Evolutionary conservation across 495 filamentous ascomycete genomes (phyloP).

Genomic region (Podospora pseudoanserina): DNA sequence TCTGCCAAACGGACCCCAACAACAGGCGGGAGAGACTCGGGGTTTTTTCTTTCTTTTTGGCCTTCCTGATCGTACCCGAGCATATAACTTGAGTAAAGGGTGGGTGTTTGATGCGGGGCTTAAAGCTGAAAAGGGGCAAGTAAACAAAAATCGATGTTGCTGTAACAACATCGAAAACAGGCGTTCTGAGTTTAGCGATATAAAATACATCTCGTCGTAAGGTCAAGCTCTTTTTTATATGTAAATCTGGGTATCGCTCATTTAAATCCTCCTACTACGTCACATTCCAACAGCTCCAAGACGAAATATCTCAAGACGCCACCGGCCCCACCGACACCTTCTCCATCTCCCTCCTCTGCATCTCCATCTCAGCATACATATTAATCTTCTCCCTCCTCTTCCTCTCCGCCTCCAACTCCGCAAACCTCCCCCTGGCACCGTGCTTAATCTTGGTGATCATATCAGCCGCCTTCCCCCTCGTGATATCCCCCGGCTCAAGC

Average conservation of each 20-base stretch:
- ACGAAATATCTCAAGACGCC: conserved; percentile 8
- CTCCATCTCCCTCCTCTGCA: conserved; percentile 44
- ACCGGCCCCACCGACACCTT: conserved; percentile 64
- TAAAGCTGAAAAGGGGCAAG: background rate
- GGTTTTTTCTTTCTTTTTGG: no score
- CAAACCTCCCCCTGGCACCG: conserved; percentile 70
- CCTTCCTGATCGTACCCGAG: no score
- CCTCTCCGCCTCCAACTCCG: conserved; percentile 47
- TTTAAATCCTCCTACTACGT: background rate
- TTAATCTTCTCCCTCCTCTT: conserved; percentile 42
- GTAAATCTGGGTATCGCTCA: background rate
- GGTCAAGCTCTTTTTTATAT: background rate
- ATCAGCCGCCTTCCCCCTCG: conserved; percentile 78
- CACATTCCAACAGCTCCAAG: background rate
- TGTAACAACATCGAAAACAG: background rate
- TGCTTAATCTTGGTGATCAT: conserved; percentile 90
- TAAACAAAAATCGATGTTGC: background rate
- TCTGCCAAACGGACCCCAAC: no score
- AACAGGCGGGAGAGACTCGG: no score
- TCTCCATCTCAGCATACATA: conserved; percentile 42
- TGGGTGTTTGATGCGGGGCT: background rate
- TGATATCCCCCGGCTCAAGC: conserved; percentile 55
- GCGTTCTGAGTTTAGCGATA: no score
- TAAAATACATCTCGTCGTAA: background rate
- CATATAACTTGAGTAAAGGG: no score